These are phyloP conservation scores for Inga laurina DNA, from an alignment of 306 rosid species.

Conservation along the genomic window DNA sequence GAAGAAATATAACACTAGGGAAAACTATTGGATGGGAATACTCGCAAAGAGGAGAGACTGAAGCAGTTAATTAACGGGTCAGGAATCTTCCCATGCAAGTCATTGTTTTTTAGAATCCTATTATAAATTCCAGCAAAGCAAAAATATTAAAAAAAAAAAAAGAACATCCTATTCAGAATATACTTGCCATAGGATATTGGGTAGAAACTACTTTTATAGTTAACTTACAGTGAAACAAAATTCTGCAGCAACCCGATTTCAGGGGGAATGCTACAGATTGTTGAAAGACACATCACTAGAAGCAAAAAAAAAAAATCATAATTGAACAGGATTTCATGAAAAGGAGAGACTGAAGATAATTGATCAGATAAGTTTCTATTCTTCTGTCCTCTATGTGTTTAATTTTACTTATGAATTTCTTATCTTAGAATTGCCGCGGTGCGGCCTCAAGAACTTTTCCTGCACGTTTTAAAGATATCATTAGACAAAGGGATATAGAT, in stretches of 20 bases:
- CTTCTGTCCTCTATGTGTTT: too few species aligned
- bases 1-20: not conserved
- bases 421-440: too few species aligned
- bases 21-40: not conserved
- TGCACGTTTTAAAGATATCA: too few species aligned
- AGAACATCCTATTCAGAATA: not conserved
- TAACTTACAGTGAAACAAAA: constrained; percentile 62
- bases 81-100: constrained; percentile 54
- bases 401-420: too few species aligned
- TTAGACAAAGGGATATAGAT: too few species aligned
- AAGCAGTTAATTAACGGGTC: constrained; percentile 63
- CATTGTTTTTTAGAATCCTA: constrained; percentile 58
- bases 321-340: not conserved
- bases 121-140: not conserved
- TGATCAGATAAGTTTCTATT: too few species aligned
- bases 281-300: constrained; percentile 83
- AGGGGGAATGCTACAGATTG: constrained; percentile 63
- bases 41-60: constrained; percentile 57
- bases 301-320: not conserved
- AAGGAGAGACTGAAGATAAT: too few species aligned
- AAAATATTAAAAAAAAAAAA: not conserved
- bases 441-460: too few species aligned
- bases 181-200: not conserved
- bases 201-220: not conserved
- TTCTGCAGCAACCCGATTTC: constrained; percentile 87